A percentile compares a stretch with the other conserved stretches of the same genome.
Conservation (phyloP, 2,329 filamentous ascomycete species). For the Aspergillus fumigatiaffinis region DNA sequence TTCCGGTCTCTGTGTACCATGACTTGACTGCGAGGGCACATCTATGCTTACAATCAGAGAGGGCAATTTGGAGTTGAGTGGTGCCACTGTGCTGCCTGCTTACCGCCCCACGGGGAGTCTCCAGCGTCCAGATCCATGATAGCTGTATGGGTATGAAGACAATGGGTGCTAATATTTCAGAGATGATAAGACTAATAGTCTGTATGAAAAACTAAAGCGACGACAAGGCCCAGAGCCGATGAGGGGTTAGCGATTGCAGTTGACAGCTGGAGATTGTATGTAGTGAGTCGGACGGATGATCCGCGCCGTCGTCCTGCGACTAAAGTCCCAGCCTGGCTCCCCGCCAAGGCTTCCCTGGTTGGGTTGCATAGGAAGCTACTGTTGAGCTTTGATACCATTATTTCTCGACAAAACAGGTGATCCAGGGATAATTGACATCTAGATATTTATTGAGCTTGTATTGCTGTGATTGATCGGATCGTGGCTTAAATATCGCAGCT, state of each 20-base stretch:
- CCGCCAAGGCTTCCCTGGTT: conserved; percentile 6
- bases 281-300: conserved; percentile 11
- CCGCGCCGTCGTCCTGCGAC: conserved; percentile 6
- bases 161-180: neutral
- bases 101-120: conserved; percentile 50
- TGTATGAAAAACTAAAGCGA: neutral
- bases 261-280: conserved; percentile 9
- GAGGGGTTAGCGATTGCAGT: conserved; percentile 3
- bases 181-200: neutral
- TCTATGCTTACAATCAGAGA: conserved; percentile 34
- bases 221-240: neutral
- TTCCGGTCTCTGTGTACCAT: conserved; percentile 22
- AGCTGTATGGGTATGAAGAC: neutral
- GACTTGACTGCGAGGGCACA: conserved; percentile 43
- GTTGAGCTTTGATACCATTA: neutral
- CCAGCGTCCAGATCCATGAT: conserved; percentile 41
- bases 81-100: conserved; percentile 25
- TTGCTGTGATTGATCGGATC: neutral
- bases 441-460: neutral
- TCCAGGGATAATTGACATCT: neutral
- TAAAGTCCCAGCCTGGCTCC: conserved; percentile 10
- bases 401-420: neutral
- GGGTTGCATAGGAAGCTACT: neutral
- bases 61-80: conserved; percentile 16
- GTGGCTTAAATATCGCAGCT: neutral